A percentile compares a stretch with the other conserved stretches of the same genome.
These are phyloP conservation scores for Mycena crocata DNA, from an alignment of 768 basidiomycete genomes.

Conservation along the genomic window DNA sequence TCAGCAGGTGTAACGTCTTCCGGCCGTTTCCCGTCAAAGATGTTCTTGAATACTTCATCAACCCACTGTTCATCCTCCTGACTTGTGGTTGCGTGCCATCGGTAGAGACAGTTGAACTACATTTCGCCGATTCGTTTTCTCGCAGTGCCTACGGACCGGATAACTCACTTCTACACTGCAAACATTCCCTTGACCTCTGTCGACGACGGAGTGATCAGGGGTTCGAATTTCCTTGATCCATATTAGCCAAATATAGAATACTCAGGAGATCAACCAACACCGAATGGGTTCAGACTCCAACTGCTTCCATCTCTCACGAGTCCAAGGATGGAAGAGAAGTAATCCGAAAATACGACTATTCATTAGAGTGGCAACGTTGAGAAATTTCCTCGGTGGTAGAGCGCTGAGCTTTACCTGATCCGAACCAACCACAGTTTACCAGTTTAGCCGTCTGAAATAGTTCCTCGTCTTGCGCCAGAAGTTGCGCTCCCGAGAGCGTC, in stretches of 20 bases:
- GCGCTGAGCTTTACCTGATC: slow-evolving; percentile 50
- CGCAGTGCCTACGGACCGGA: neutral
- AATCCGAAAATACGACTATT: slow-evolving; percentile 81
- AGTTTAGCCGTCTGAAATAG: slow-evolving; percentile 87
- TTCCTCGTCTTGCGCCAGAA: slow-evolving; percentile 73
- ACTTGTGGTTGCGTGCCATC: slow-evolving; percentile 88
- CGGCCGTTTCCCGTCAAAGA: slow-evolving; percentile 66
- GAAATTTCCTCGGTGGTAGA: slow-evolving; percentile 9
- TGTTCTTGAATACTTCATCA: slow-evolving; percentile 53
- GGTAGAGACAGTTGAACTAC: slow-evolving; percentile 87
- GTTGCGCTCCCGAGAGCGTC: slow-evolving; percentile 51
- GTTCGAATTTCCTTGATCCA: slow-evolving; percentile 69
- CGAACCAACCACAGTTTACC: slow-evolving; percentile 87
- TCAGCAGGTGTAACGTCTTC: slow-evolving; percentile 55
- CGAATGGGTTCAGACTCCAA: slow-evolving; percentile 85
- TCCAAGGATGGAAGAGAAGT: slow-evolving; percentile 85
- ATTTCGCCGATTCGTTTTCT: neutral
- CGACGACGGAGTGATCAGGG: slow-evolving; percentile 72
- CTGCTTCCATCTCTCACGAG: slow-evolving; percentile 77
- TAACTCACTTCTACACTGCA: slow-evolving; percentile 80
- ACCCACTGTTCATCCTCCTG: slow-evolving; percentile 79
- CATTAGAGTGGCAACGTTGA: slow-evolving; percentile 5
- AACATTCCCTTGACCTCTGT: slow-evolving; percentile 84
- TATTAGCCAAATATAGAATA: neutral
- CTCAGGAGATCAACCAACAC: slow-evolving; percentile 50